phyloP scores from a whole-genome alignment of 176 grass and related monocot species.

The Themeda triandra region DNA sequence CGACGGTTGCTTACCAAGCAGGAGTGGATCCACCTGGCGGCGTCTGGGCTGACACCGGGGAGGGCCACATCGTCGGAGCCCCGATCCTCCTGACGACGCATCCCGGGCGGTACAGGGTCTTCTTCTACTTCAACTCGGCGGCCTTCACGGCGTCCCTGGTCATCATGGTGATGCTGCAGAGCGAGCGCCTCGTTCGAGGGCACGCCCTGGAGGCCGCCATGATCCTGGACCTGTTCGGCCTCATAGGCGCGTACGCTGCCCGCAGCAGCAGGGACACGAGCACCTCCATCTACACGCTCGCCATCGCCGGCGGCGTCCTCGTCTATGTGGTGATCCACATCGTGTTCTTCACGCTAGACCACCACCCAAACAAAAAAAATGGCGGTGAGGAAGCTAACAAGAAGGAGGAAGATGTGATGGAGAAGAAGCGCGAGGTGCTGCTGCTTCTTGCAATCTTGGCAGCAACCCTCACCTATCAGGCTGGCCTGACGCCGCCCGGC shows the following conservation, averaged over 20 bases:
- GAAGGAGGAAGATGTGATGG: not conserved
- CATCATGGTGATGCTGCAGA: not conserved
- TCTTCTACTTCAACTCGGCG: not conserved
- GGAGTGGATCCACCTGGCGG: too few species aligned
- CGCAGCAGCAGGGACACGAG: not conserved
- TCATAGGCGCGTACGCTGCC: not conserved
- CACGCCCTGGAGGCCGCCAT: not conserved
- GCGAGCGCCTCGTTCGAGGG: not conserved
- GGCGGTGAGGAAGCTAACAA: too few species aligned
- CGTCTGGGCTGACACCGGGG: too few species aligned
- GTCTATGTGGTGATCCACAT: not conserved
- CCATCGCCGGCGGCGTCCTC: not conserved
- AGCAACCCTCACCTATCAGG: not conserved
- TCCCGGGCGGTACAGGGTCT: constrained; percentile 5
- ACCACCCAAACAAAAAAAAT: not conserved
- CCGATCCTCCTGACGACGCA: not conserved
- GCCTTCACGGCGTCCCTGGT: not conserved
- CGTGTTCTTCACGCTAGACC: not conserved
- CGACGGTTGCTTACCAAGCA: too few species aligned
- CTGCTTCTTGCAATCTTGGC: not conserved
- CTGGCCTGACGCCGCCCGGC: not conserved
- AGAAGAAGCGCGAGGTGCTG: not conserved
- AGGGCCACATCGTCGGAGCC: too few species aligned
- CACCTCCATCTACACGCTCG: not conserved
- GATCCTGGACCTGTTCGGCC: not conserved